A percentile compares a stretch with the other conserved stretches of the same genome.
Evolutionary conservation across 2,329 filamentous ascomycete genomes (phyloP).

Genomic region (Fusarium sp.): DNA sequence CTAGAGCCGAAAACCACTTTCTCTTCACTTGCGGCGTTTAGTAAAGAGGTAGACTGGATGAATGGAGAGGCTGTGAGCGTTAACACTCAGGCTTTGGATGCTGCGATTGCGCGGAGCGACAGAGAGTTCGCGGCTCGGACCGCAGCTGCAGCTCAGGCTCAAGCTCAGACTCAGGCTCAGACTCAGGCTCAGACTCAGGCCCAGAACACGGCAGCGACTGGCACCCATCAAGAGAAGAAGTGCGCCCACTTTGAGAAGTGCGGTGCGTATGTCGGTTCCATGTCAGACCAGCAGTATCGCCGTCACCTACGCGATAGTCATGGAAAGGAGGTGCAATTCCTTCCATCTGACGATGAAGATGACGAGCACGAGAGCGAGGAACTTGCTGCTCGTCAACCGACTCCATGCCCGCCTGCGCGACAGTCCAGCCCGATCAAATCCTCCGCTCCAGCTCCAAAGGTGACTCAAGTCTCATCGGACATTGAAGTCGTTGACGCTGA

Average conservation of each 20-base stretch:
- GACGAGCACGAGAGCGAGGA: not conserved
- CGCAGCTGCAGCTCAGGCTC: not conserved
- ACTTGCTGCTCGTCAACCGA: not conserved
- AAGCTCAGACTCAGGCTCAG: not conserved
- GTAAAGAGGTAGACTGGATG: not conserved
- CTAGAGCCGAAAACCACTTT: not conserved
- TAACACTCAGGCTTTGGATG: not conserved
- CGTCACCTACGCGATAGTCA: conserved; percentile 17
- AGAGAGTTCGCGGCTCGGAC: not conserved
- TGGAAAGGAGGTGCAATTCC: conserved; percentile 7
- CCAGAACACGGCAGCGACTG: not conserved
- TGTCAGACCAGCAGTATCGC: conserved; percentile 26
- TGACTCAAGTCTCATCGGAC: not conserved
- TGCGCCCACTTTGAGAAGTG: conserved; percentile 38
- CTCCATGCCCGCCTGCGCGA: not conserved
- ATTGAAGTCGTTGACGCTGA: not conserved
- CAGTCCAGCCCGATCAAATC: not conserved
- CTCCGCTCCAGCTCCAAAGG: not conserved
- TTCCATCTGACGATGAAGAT: conserved; percentile 1
- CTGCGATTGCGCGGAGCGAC: not conserved
- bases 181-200: not conserved
- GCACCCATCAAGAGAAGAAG: not conserved
- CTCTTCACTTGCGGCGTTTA: not conserved
- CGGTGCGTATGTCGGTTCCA: conserved; percentile 10
- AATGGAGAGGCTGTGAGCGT: not conserved